Conservation (phyloP, 2,329 filamentous ascomycete species). For the Coleophoma crateriformis region DNA sequence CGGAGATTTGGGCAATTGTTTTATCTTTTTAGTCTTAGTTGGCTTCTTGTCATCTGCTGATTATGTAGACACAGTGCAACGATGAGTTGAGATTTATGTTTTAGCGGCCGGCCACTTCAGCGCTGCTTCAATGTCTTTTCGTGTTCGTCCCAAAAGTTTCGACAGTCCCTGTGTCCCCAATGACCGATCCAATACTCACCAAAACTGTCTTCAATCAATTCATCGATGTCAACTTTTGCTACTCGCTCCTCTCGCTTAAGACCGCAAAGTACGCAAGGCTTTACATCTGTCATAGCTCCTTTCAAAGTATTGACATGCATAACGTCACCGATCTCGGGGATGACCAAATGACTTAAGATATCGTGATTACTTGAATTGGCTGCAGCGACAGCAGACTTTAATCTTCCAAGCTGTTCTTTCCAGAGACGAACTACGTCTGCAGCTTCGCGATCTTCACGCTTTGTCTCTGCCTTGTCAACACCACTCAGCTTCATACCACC, state of each 20-base stretch:
- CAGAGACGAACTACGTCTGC: slow-evolving; percentile 71
- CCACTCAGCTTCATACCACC: slow-evolving; percentile 90
- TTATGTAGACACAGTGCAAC: too few relatives aligned
- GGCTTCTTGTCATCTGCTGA: too few relatives aligned
- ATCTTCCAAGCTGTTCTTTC: slow-evolving; percentile 68
- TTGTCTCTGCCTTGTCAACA: slow-evolving; percentile 76
- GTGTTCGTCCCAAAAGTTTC: slow-evolving; percentile 80
- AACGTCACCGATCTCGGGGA: slow-evolving; percentile 69
- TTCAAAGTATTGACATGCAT: slow-evolving; percentile 65
- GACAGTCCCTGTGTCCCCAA: slow-evolving; percentile 76
- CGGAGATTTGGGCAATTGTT: too few relatives aligned
- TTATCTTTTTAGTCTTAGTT: too few relatives aligned
- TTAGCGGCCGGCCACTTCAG: slow-evolving; percentile 27
- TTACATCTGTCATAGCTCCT: slow-evolving; percentile 66
- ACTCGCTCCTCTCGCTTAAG: slow-evolving; percentile 84
- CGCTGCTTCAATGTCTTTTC: slow-evolving; percentile 64
- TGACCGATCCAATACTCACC: slow-evolving; percentile 96
- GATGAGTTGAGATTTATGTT: too few relatives aligned
- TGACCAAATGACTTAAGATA: slow-evolving; percentile 26
- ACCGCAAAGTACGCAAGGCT: slow-evolving; percentile 80
- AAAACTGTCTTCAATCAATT: slow-evolving; percentile 80
- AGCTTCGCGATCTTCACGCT: slow-evolving; percentile 79
- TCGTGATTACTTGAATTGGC: slow-evolving; percentile 42
- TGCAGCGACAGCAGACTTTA: slow-evolving; percentile 68
- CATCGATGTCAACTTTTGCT: slow-evolving; percentile 59